Evolutionary conservation across 75 land plant genomes (phyloP).

Genomic region (Sequoia sempervirens): DNA sequence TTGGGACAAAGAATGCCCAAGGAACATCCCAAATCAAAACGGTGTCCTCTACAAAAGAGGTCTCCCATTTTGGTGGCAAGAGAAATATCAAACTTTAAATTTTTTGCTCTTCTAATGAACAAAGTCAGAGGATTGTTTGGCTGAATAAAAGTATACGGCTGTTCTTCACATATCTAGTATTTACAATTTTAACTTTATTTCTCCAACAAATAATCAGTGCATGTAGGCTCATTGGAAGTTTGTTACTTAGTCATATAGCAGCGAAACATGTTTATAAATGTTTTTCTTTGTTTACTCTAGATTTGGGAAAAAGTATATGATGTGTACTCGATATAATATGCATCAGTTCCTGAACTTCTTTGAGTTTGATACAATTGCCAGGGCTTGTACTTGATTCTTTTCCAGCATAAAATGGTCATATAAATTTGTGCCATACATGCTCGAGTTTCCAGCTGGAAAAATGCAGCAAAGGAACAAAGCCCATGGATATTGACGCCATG

Average conservation of each 20-base stretch:
- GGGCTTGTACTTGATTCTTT: neutral
- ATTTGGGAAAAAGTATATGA: neutral
- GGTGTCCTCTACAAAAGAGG: neutral
- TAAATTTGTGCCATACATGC: neutral
- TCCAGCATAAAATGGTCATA: neutral
- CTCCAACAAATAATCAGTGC: neutral
- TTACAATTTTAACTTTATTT: neutral
- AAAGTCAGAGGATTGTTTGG: neutral
- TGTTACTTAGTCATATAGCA: neutral
- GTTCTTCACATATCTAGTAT: neutral
- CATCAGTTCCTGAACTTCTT: neutral
- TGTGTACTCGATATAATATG: neutral
- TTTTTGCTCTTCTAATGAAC: neutral
- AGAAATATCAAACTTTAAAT: neutral
- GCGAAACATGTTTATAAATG: neutral
- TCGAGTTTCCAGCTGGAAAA: neutral
- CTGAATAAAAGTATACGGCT: neutral
- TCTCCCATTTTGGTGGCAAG: neutral
- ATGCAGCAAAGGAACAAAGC: neutral
- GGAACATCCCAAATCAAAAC: neutral
- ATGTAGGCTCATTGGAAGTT: neutral
- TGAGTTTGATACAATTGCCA: neutral
- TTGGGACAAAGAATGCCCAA: neutral
- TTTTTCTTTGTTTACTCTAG: neutral
- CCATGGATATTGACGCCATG: neutral